Conservation (phyloP, 345 rosid species). For the Xanthoceras sorbifolium region DNA sequence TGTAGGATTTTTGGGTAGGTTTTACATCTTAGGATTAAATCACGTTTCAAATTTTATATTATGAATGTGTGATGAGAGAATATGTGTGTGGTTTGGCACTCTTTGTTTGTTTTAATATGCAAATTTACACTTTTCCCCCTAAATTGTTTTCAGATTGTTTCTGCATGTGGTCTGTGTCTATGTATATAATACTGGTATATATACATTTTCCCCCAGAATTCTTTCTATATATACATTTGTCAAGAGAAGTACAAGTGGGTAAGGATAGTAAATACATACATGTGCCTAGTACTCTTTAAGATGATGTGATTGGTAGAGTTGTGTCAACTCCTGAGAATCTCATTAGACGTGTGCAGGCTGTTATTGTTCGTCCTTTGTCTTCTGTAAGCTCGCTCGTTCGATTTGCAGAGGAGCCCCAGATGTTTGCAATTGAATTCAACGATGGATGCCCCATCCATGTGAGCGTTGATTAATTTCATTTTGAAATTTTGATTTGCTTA, state of each 20-base stretch:
- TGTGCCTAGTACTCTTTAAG: background rate
- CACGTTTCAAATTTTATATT: background rate
- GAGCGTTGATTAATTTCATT: conserved; percentile 35
- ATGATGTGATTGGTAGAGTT: conserved; percentile 15
- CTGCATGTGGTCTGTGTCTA: background rate
- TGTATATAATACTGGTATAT: background rate
- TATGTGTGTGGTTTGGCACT: background rate
- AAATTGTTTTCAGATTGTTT: background rate
- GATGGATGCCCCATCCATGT: conserved; percentile 98
- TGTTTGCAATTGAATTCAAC: conserved; percentile 93
- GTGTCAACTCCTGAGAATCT: conserved; percentile 66
- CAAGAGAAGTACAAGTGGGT: background rate
- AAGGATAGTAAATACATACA: background rate
- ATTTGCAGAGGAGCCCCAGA: conserved; percentile 99
- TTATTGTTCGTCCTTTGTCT: conserved; percentile 89
- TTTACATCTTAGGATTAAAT: background rate
- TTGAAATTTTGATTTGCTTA: conserved; percentile 16
- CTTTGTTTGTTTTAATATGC: background rate
- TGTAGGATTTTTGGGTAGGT: background rate
- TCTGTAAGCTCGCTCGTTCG: conserved; percentile 89
- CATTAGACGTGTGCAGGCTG: conserved; percentile 98
- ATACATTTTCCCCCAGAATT: background rate
- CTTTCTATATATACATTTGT: background rate
- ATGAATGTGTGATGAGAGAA: background rate
- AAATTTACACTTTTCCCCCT: background rate